Evolutionary conservation across 345 rosid genomes (phyloP), one percentile per base, ranked within the genome.

Genomic region (Capsella bursapastoris): DNA sequence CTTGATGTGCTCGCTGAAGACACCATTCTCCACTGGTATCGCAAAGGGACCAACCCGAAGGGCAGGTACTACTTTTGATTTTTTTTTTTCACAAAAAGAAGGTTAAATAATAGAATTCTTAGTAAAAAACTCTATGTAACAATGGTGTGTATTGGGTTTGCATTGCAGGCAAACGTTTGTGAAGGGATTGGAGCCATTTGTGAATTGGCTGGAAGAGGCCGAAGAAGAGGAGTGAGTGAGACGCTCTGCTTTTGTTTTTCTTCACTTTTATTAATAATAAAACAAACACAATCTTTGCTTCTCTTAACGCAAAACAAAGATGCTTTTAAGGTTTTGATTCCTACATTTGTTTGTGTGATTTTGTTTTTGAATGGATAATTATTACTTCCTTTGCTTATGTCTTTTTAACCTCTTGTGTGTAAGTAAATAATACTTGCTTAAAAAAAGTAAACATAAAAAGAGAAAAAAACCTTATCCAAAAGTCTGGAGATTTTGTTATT

Each of bases 1-100:
- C 88, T 90, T 62, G 99, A 96, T 76, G 96, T 96, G 41, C 98
- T 96, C 45, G 97, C 90, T 2, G 99, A 95, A 77, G 97, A 89
- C 82, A 92, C 97, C 72, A 83, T 95, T 78, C 91, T 90, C 64
- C 81, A 79, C 72, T 95, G 97, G 99, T 92, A 84, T 86, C 91
- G 86, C 27, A 92, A 86, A 81, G 99, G 99, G 48, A 84, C 90
- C 25, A 92, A 92, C 78, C 73, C 86, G 4, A 95, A 86, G 93
- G 99, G 99, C 85, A 88, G 98, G 99, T 93, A 75, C 35, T 1
- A 25, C 41, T 47, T 51, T n/a, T 12, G 1, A 12, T 9, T 47
- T 1, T 65, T 15, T 65, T 18, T 18, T 18, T 18, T 18, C 18
- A 18, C 18, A 18, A 47, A 45, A 29, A 18, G 9, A 28, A 28